Evolutionary conservation across 306 rosid genomes (phyloP).

Genomic region (Inga leiocalycina): DNA sequence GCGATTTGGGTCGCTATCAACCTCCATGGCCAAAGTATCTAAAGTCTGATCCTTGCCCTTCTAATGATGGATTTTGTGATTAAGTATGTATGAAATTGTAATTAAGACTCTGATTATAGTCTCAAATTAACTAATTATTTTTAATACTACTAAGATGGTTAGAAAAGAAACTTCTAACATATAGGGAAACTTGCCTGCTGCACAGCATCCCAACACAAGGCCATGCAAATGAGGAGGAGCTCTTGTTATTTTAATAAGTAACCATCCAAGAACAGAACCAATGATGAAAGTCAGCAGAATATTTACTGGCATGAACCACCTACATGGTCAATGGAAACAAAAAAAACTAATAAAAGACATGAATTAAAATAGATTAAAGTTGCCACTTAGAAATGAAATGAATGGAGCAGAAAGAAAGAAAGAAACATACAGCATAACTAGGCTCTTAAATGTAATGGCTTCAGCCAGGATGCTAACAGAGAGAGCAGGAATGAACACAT

Average conservation of each 20-base stretch:
- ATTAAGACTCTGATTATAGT: background rate
- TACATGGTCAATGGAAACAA: slow-evolving; percentile 15
- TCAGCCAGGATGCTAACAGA: slow-evolving; percentile 42
- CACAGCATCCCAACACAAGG: slow-evolving; percentile 51
- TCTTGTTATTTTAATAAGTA: slow-evolving; percentile 44
- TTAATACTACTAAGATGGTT: background rate
- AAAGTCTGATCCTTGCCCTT: no score
- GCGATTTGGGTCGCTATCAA: no score
- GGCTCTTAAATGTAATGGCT: slow-evolving; percentile 37
- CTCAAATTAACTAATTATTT: background rate
- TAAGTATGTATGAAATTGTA: background rate
- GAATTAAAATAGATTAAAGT: background rate
- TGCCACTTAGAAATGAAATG: background rate
- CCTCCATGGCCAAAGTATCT: no score
- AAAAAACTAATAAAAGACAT: background rate
- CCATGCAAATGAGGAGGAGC: slow-evolving; percentile 53
- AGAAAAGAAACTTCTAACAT: background rate
- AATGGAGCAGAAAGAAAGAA: background rate
- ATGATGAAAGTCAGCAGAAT: slow-evolving; percentile 49
- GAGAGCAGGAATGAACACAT: slow-evolving; percentile 42
- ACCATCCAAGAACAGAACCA: slow-evolving; percentile 48
- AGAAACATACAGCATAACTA: slow-evolving; percentile 42
- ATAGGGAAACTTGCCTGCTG: slow-evolving; percentile 37
- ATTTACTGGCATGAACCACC: slow-evolving; percentile 63
- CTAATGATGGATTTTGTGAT: no score